phyloP scores from a whole-genome alignment of 2,329 filamentous ascomycete species.

The Nannizziopsis arthrosporioides region DNA sequence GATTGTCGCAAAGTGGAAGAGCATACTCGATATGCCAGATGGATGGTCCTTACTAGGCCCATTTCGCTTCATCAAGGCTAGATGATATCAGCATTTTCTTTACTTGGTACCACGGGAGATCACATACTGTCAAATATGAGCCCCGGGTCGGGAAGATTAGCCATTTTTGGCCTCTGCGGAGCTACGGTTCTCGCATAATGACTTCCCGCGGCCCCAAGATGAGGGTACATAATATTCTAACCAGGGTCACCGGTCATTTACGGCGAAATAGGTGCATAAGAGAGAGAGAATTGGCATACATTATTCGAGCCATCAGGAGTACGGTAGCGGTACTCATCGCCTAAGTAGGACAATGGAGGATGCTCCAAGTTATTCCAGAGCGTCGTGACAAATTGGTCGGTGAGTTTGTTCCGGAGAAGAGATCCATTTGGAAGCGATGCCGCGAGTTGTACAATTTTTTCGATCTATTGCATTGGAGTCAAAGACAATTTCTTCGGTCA shows the following conservation, averaged over 20 bases:
- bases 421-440: slow-evolving; percentile 10
- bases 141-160: slow-evolving; percentile 19
- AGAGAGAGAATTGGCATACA: slow-evolving; percentile 5
- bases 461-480: slow-evolving; percentile 2
- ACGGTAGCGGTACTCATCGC: slow-evolving; percentile 24
- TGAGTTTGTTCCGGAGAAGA: slow-evolving; percentile 19
- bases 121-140: slow-evolving; percentile 20
- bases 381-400: slow-evolving; percentile 20
- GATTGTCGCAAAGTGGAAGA: slow-evolving; percentile 42
- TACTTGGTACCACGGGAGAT: background rate
- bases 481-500: background rate
- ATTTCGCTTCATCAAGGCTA: slow-evolving; percentile 15
- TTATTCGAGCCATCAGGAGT: slow-evolving; percentile 23
- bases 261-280: no score
- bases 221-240: slow-evolving; percentile 18
- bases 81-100: background rate
- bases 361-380: slow-evolving; percentile 26
- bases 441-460: slow-evolving; percentile 8
- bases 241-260: background rate
- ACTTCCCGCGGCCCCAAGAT: slow-evolving; percentile 19
- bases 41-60: slow-evolving; percentile 26
- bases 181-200: slow-evolving; percentile 21
- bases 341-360: slow-evolving; percentile 24
- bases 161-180: slow-evolving; percentile 12
- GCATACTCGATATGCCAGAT: slow-evolving; percentile 36